These are phyloP conservation scores for Cystoderma amianthinum DNA, from an alignment of 768 basidiomycete genomes.

Conservation along the genomic window DNA sequence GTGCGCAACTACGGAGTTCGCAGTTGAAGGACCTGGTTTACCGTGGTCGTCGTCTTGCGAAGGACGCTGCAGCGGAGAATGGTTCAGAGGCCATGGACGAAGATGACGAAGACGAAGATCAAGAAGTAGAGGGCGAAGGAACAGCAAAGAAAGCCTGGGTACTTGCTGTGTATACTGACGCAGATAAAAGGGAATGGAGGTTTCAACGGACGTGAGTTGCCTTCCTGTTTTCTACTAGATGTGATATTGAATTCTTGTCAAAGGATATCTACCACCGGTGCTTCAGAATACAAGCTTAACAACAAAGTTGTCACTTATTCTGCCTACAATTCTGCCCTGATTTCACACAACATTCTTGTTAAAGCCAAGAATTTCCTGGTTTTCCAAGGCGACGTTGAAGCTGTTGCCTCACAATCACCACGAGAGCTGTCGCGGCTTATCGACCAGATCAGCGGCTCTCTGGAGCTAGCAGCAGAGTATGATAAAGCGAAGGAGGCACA, in stretches of 20 bases:
- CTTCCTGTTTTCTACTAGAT: not conserved
- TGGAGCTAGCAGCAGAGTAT: conserved; percentile 85
- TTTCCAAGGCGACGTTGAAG: conserved; percentile 98
- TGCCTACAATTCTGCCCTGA: conserved; percentile 83
- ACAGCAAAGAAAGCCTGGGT: conserved; percentile 95
- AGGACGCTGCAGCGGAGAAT: conserved; percentile 32
- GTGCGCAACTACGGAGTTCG: conserved; percentile 85
- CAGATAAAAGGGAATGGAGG: conserved; percentile 71
- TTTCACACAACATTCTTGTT: conserved; percentile 90
- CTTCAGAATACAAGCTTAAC: conserved; percentile 90
- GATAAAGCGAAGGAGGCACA: conserved; percentile 84
- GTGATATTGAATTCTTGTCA: not conserved
- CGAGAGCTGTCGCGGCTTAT: conserved; percentile 85
- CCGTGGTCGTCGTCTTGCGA: conserved; percentile 71
- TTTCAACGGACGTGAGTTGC: conserved; percentile 86
- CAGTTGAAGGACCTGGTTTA: conserved; percentile 96
- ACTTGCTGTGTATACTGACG: conserved; percentile 82
- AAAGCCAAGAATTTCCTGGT: conserved; percentile 99
- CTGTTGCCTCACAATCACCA: conserved; percentile 91
- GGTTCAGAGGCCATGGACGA: conserved; percentile 38
- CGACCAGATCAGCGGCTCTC: conserved; percentile 92
- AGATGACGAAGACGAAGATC: conserved; percentile 47
- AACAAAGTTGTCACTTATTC: conserved; percentile 75
- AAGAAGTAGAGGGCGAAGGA: conserved; percentile 58
- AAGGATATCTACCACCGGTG: conserved; percentile 83